Evolutionary conservation across 2,329 filamentous ascomycete species (phyloP).

Genomic region (Dactylellina haptotyla): DNA sequence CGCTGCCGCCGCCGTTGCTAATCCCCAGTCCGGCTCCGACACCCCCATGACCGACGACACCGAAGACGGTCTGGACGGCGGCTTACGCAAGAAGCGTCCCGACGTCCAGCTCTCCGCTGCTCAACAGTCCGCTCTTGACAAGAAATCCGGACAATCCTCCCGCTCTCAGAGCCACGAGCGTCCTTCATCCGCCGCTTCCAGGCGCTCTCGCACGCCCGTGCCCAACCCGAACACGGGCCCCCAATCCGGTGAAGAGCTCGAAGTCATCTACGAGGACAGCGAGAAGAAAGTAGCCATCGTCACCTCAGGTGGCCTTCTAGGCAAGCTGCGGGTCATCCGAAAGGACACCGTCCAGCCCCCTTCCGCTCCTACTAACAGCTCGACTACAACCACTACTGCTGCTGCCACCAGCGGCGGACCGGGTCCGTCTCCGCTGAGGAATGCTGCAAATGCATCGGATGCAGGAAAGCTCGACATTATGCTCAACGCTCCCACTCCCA

Average conservation of each 20-base stretch:
- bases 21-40: neutral
- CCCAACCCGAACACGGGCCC: slow-evolving; percentile 52
- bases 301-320: slow-evolving; percentile 37
- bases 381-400: too few relatives aligned
- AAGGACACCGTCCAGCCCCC: slow-evolving; percentile 23
- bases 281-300: slow-evolving; percentile 51
- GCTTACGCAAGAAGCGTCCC: slow-evolving; percentile 46
- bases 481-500: slow-evolving; percentile 36
- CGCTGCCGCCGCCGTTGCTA: slow-evolving; percentile 9
- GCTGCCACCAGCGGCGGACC: slow-evolving; percentile 2
- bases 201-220: slow-evolving; percentile 41
- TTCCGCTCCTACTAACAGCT: neutral
- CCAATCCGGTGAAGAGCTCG: slow-evolving; percentile 29
- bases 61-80: slow-evolving; percentile 38
- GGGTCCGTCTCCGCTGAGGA: slow-evolving; percentile 42
- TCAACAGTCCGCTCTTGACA: slow-evolving; percentile 3
- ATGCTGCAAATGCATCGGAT: slow-evolving; percentile 29
- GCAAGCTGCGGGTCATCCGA: slow-evolving; percentile 39
- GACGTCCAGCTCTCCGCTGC: slow-evolving; percentile 27
- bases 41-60: slow-evolving; percentile 31
- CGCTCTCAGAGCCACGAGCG: slow-evolving; percentile 45
- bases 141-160: slow-evolving; percentile 15
- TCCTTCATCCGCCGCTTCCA: slow-evolving; percentile 25
- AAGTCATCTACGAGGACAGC: slow-evolving; percentile 38
- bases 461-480: slow-evolving; percentile 21